Evolutionary conservation across 345 rosid species (phyloP), one percentile per base, ranked within the genome.

Genomic region (Populus simonii): DNA sequence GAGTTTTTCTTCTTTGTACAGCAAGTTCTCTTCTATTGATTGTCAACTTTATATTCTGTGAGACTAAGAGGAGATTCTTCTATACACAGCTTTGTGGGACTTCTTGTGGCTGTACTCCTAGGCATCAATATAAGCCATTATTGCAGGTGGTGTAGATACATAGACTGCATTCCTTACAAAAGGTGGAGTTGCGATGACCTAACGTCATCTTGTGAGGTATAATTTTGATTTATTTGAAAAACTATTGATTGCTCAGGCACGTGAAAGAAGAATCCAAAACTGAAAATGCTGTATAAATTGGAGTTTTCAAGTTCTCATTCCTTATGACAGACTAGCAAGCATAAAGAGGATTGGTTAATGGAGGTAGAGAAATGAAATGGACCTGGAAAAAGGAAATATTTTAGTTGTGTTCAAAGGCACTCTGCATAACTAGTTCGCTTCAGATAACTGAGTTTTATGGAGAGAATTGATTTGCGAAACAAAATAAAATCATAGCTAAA

Each of bases 151-250:
- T 93, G 98, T 78, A 77, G 84, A 77, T 92, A 87, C 75, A 31
- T 89, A 29, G 91, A 93, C 70, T 93, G 98, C 82, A 68, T 92
- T 59, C 94, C 95, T 63, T 86, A 86, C 36, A 82, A 73, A 49
- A 84, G 84, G 72, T 92, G 98, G 99, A 90, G 89, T 83, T 95
- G 98, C 89, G 87, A 88, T 43, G 90, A 87, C 79, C 72, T 83
- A 72, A 86, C 90, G 68, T 75, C 85, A 68, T 83, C 91, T 59
- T 95, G 98, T 11, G 89, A 92, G 93, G 98, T 92, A 87, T 33
- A 16, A 22, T 6, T 51, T 16, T n/a, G 61, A 65, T 63, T 63
- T 43, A 43, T 41, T 43, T 70, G 73, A 47, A 47, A 15, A 15
- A 47, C 1, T 4, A 47, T 6, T 22, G 16, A 25, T n/a, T 10